phyloP scores from a whole-genome alignment of 2,329 filamentous ascomycete genomes.

The Cladosporium austrohemisphaericum region DNA sequence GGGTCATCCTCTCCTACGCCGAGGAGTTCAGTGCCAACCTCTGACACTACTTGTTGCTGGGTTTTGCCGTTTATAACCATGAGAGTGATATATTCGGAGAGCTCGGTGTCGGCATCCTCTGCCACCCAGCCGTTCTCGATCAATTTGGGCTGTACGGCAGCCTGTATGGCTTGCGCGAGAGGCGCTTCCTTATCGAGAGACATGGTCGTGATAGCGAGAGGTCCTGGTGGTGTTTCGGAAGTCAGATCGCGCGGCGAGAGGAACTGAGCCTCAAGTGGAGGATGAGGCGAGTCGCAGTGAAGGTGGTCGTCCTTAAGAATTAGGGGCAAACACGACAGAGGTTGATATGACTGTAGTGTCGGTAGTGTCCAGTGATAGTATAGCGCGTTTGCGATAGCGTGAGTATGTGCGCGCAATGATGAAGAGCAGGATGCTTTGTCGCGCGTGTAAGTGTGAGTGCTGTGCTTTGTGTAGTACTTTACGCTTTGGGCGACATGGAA shows the following conservation, averaged over 20 bases:
- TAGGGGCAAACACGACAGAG: too few relatives aligned
- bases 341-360: too few relatives aligned
- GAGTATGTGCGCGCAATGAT: too few relatives aligned
- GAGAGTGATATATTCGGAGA: constrained; percentile 93
- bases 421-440: too few relatives aligned
- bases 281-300: constrained; percentile 10
- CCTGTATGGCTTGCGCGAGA: constrained; percentile 77
- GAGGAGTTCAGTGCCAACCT: constrained; percentile 84
- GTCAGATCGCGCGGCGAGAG: not conserved
- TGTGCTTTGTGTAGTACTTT: too few relatives aligned
- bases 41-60: constrained; percentile 80
- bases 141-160: constrained; percentile 83
- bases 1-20: constrained; percentile 78
- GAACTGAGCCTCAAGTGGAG: constrained; percentile 7
- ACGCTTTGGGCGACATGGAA: too few relatives aligned
- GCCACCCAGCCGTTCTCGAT: constrained; percentile 89
- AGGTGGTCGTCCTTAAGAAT: too few relatives aligned
- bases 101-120: constrained; percentile 73
- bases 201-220: constrained; percentile 50
- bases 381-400: too few relatives aligned
- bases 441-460: too few relatives aligned
- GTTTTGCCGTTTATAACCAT: constrained; percentile 97
- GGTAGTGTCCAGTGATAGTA: too few relatives aligned
- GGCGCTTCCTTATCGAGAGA: constrained; percentile 72
- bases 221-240: not conserved